phyloP scores from a whole-genome alignment of 305 asterid species.

The Fraxinus velutina region DNA sequence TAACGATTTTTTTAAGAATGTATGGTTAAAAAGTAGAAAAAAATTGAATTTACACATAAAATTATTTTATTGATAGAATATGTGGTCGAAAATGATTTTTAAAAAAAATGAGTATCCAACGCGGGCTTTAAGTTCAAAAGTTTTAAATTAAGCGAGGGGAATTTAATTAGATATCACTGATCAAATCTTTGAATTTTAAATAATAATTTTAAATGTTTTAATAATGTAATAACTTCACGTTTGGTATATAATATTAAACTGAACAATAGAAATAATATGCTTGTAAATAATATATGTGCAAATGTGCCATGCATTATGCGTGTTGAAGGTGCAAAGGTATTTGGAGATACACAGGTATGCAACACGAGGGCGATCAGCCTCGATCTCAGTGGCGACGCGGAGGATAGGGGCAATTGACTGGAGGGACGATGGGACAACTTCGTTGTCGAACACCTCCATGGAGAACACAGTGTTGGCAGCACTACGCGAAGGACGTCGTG shows the following conservation, averaged over 20 bases:
- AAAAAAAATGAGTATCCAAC: not conserved
- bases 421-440: slow-evolving; percentile 95
- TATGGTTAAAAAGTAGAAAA: not conserved
- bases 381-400: slow-evolving; percentile 86
- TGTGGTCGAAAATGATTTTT: not conserved
- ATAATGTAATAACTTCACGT: not conserved
- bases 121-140: not conserved
- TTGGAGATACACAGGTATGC: slow-evolving; percentile 76
- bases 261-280: not conserved
- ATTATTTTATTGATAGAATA: not conserved
- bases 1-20: not conserved
- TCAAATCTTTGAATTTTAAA: not conserved
- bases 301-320: not conserved
- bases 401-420: slow-evolving; percentile 90
- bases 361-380: slow-evolving; percentile 86
- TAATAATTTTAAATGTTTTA: not conserved
- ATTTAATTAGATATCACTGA: not conserved
- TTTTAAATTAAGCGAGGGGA: not conserved
- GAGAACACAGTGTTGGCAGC: slow-evolving; percentile 85
- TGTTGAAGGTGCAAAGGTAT: not conserved
- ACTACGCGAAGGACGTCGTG: slow-evolving; percentile 82
- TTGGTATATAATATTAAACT: not conserved
- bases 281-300: not conserved
- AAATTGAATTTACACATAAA: not conserved
- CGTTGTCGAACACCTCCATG: slow-evolving; percentile 91